Conservation (phyloP, 306 rosid species). For the Datisca glomerata region DNA sequence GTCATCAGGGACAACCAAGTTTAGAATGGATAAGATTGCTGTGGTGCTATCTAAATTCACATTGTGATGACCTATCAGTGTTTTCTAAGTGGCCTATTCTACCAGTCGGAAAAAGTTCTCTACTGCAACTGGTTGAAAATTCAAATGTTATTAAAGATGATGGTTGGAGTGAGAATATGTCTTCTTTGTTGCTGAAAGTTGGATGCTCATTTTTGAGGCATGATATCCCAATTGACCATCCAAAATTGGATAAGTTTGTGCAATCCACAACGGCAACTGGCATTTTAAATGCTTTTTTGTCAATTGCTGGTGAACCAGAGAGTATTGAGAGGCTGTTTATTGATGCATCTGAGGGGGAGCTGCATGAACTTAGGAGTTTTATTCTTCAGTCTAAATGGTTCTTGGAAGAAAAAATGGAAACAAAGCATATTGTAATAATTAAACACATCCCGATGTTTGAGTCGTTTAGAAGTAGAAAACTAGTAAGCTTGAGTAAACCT, state of each 20-base stretch:
- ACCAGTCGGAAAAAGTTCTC: slow-evolving; percentile 59
- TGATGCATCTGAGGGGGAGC: slow-evolving; percentile 78
- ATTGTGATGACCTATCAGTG: slow-evolving; percentile 66
- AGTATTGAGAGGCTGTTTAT: slow-evolving; percentile 56
- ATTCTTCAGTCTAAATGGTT: slow-evolving; percentile 97
- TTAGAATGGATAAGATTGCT: slow-evolving; percentile 82
- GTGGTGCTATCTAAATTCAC: slow-evolving; percentile 74
- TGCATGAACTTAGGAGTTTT: slow-evolving; percentile 87
- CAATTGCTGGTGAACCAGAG: slow-evolving; percentile 60
- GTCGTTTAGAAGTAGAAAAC: slow-evolving; percentile 68
- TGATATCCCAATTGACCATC: slow-evolving; percentile 72
- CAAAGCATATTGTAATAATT: slow-evolving; percentile 46
- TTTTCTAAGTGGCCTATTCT: slow-evolving; percentile 91
- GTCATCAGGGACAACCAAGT: slow-evolving; percentile 83
- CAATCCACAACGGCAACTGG: slow-evolving; percentile 74
- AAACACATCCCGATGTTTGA: slow-evolving; percentile 77
- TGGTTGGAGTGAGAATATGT: slow-evolving; percentile 98
- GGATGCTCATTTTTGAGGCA: slow-evolving; percentile 74
- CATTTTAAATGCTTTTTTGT: slow-evolving; percentile 58
- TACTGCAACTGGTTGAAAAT: slow-evolving; percentile 63
- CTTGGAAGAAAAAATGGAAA: slow-evolving; percentile 57
- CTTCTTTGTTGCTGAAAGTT: slow-evolving; percentile 67
- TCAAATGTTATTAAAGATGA: slow-evolving; percentile 72
- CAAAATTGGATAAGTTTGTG: slow-evolving; percentile 62
- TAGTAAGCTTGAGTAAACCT: slow-evolving; percentile 70